phyloP scores from a whole-genome alignment of 495 filamentous ascomycete species.

The Penicillium herquei region DNA sequence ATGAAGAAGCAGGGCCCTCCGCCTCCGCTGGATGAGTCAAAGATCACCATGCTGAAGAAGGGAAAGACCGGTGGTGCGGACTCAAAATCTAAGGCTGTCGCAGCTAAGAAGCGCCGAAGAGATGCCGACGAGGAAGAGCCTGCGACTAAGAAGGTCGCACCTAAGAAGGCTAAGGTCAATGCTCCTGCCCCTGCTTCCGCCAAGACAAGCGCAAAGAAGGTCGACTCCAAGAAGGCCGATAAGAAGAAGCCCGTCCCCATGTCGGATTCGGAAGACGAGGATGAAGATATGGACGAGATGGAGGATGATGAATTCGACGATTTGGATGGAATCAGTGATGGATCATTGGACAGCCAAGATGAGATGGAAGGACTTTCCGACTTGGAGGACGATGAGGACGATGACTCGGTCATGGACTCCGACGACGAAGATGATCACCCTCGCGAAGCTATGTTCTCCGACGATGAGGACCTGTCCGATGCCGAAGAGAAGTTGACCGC shows the following conservation, averaged over 20 bases:
- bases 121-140: conserved; percentile 40
- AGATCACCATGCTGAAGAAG: conserved; percentile 70
- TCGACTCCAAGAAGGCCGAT: conserved; percentile 35
- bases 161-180: conserved; percentile 50
- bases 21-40: conserved; percentile 74
- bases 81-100: conserved; percentile 32
- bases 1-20: conserved; percentile 96
- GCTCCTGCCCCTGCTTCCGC: conserved; percentile 20
- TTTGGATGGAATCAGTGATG: conserved; percentile 46
- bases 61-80: conserved; percentile 65
- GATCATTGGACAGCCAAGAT: conserved; percentile 52
- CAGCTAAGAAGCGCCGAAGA: conserved; percentile 69
- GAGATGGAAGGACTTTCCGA: conserved; percentile 51
- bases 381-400: conserved; percentile 51
- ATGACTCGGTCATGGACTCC: conserved; percentile 73
- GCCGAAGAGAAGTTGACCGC: conserved; percentile 90
- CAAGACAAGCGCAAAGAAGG: conserved; percentile 33
- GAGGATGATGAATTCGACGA: conserved; percentile 57
- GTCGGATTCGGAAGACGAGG: conserved; percentile 42
- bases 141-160: conserved; percentile 27
- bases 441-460: conserved; percentile 76
- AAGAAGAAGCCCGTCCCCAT: conserved; percentile 46
- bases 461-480: conserved; percentile 88
- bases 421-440: conserved; percentile 61
- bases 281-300: conserved; percentile 34